Conservation (phyloP, 805 yeast species). For the Candida germanica region DNA sequence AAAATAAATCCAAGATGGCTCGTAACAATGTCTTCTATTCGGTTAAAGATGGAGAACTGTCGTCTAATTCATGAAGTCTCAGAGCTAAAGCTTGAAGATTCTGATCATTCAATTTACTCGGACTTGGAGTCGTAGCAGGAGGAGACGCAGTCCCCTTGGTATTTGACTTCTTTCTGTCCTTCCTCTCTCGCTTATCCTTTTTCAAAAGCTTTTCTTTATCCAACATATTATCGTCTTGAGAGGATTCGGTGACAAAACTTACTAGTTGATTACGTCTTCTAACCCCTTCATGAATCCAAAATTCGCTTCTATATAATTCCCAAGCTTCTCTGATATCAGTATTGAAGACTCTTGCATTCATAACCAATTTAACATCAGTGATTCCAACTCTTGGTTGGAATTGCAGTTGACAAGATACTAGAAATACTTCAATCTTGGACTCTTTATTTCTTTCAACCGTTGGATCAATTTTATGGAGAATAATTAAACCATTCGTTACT, state of each 20-base stretch:
- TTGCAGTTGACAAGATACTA: slow-evolving; percentile 40
- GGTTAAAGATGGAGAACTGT: slow-evolving; percentile 4
- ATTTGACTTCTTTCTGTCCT: slow-evolving; percentile 32
- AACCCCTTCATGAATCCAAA: slow-evolving; percentile 83
- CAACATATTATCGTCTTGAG: slow-evolving; percentile 10
- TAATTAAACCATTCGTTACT: slow-evolving; percentile 25
- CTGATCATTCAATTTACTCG: slow-evolving; percentile 16
- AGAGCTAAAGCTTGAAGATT: slow-evolving; percentile 13
- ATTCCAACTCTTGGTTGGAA: slow-evolving; percentile 65
- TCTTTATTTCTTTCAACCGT: slow-evolving; percentile 25
- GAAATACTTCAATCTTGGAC: slow-evolving; percentile 36
- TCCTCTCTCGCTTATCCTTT: slow-evolving; percentile 38
- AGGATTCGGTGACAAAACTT: slow-evolving; percentile 22
- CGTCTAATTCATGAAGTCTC: slow-evolving; percentile 7
- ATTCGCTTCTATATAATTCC: slow-evolving; percentile 91
- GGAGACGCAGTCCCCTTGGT: slow-evolving; percentile 4
- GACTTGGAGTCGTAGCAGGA: slow-evolving; percentile 3
- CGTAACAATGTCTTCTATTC: no score
- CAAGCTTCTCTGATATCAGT: slow-evolving; percentile 87
- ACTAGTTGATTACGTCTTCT: slow-evolving; percentile 46
- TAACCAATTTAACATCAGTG: slow-evolving; percentile 72
- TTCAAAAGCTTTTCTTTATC: slow-evolving; percentile 29
- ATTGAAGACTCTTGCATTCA: slow-evolving; percentile 77
- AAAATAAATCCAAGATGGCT: no score
- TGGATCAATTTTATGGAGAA: slow-evolving; percentile 36